Conservation (phyloP, 495 filamentous ascomycete species). For the Paragyromitra xinjiangensis region DNA sequence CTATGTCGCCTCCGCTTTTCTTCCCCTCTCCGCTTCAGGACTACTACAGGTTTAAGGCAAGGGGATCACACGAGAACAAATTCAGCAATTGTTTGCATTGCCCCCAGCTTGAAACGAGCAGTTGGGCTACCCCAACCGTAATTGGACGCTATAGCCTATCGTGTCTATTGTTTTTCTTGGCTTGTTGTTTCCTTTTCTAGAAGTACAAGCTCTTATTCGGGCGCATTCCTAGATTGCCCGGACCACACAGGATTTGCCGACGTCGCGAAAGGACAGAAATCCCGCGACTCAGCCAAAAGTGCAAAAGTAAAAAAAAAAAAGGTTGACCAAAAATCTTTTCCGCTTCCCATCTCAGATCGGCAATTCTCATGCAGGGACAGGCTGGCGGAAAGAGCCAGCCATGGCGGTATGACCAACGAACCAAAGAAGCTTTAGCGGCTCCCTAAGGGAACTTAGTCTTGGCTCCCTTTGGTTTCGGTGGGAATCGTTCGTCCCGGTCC, state of each 20-base stretch:
- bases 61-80: slow-evolving; percentile 1
- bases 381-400: slow-evolving; percentile 20
- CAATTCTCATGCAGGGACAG: slow-evolving; percentile 36
- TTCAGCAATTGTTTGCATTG: slow-evolving; percentile 13
- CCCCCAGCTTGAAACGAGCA: not conserved
- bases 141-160: not conserved
- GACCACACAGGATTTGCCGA: slow-evolving; percentile 4
- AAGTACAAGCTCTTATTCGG: not conserved
- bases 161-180: not conserved
- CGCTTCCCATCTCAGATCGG: slow-evolving; percentile 4
- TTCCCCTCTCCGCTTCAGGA: not conserved
- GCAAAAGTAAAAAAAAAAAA: slow-evolving; percentile 21
- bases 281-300: slow-evolving; percentile 1
- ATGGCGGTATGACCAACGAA: slow-evolving; percentile 9
- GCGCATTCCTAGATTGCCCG: slow-evolving; percentile 20
- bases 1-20: slow-evolving; percentile 3
- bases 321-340: slow-evolving; percentile 10
- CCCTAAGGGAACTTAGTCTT: not conserved
- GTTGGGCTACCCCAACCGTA: not conserved
- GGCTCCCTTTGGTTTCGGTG: slow-evolving; percentile 43
- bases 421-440: slow-evolving; percentile 23
- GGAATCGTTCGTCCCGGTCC: slow-evolving; percentile 35
- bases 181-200: slow-evolving; percentile 17
- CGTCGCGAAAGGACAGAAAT: slow-evolving; percentile 2
- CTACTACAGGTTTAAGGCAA: not conserved